Percentiles rank a stretch among this genome's conserved stretches.
These are phyloP conservation scores for Steccherinum ochraceum DNA, from an alignment of 768 basidiomycete species.

Conservation along the genomic window DNA sequence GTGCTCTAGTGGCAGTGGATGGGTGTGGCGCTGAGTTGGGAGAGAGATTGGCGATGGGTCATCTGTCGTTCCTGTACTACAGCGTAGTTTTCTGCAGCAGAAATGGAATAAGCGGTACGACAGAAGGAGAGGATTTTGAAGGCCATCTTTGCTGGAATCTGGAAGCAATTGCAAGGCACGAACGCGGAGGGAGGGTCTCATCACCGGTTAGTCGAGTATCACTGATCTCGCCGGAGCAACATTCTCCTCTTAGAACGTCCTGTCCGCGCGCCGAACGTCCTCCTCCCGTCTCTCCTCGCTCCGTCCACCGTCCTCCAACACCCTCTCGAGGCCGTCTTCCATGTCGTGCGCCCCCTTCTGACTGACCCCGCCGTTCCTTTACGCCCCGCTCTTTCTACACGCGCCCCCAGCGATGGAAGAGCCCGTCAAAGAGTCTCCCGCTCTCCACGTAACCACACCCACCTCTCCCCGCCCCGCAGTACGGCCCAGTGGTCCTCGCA, in stretches of 20 bases:
- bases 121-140: no score
- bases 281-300: not conserved
- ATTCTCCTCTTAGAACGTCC: not conserved
- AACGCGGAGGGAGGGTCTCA: no score
- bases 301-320: not conserved
- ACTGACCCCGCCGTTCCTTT: not conserved
- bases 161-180: no score
- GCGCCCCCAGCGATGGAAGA: not conserved
- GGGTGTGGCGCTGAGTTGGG: no score
- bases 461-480: not conserved
- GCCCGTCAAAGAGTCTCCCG: not conserved
- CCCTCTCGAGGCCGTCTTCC: not conserved
- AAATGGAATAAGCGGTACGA: no score
- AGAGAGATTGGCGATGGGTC: no score
- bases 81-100: no score
- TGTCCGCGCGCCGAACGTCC: no score
- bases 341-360: not conserved
- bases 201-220: not conserved
- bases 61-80: no score
- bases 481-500: slow-evolving; percentile 4
- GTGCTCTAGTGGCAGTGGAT: no score
- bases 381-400: not conserved
- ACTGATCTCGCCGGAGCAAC: not conserved
- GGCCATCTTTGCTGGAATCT: no score
- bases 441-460: not conserved